Evolutionary conservation across 2,329 filamentous ascomycete genomes (phyloP).

Genomic region (Cladorrhinum sp.): DNA sequence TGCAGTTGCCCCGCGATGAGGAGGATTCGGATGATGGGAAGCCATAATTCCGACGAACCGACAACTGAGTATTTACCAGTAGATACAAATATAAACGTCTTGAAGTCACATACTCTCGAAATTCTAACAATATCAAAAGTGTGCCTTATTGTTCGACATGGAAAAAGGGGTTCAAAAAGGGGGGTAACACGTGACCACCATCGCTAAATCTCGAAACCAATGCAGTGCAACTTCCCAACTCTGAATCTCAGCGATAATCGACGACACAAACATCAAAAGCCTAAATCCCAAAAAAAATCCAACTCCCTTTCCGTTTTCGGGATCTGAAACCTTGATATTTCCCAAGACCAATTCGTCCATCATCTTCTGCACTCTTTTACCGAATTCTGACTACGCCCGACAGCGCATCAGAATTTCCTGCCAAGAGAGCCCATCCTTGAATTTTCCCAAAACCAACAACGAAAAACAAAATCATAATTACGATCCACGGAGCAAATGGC

Average conservation of each 20-base stretch:
- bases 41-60: background rate
- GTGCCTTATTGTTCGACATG: background rate
- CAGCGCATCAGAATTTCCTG: background rate
- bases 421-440: background rate
- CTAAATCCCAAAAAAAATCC: background rate
- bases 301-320: background rate
- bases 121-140: too few relatives aligned
- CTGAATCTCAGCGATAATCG: background rate
- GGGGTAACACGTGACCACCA: background rate
- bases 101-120: too few relatives aligned
- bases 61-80: too few relatives aligned
- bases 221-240: background rate
- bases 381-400: background rate
- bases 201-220: background rate
- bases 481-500: constrained; percentile 31
- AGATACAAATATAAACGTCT: too few relatives aligned
- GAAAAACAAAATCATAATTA: too few relatives aligned
- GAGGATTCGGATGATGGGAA: constrained; percentile 44
- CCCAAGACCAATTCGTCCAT: background rate
- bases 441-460: background rate
- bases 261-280: background rate
- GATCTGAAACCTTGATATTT: too few relatives aligned
- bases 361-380: background rate
- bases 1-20: constrained; percentile 77
- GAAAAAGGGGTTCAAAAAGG: background rate